Base-by-base conservation (phyloP, 306 rosid genomes). In the Medicago arabica region DNA sequence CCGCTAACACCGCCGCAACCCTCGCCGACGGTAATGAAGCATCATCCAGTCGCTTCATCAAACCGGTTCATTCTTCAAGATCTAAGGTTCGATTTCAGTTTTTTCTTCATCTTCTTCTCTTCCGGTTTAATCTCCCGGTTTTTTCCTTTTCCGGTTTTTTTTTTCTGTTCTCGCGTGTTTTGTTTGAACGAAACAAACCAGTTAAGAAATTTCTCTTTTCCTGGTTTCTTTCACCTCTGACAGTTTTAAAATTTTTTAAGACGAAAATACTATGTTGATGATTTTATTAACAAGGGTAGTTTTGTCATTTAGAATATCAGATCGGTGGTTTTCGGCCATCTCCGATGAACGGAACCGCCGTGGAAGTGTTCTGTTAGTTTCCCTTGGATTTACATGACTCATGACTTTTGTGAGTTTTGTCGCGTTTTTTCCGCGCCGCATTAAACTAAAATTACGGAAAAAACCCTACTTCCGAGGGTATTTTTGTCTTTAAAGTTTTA, bases 41-140 rank as follows among this genome's bases (percentile, higher is more conserved):
- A 23, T 23, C 81, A 69, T 83, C 88, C 60, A 86, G 88, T 77
- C 86, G 71, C 36, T 51, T n/a, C 3, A 12, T 14, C 10, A 78
- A 80, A 67, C 74, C 81, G 13, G 3, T 77, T 43, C 71, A 67
- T 31, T 55, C 75, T 60, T 82, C 88, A 74, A 83, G 87, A 87
- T 90, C 92, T 83, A 88, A 90, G 97, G 97, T 92, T 61, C 13
- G 87, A 58, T 54, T 8, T 41, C 1, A 0, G 8, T 21, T 6
- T 10, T 18, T 17, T 23, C 13, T n/a, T 23, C 46, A 3, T 3
- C 8, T 14, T 7, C 17, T 39, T 9, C 39, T 3, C 36, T 62
- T 18, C 10, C 9, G 41, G 60, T 44, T 25, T 54, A 1, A 11
- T 44, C 40, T 3, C 2, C 0, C 41, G 50, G 21, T 28, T 16